A percentile compares a stretch with the other conserved stretches of the same genome.
phyloP scores from a whole-genome alignment of 2,329 filamentous ascomycete genomes.

The Blastomyces silverae region DNA sequence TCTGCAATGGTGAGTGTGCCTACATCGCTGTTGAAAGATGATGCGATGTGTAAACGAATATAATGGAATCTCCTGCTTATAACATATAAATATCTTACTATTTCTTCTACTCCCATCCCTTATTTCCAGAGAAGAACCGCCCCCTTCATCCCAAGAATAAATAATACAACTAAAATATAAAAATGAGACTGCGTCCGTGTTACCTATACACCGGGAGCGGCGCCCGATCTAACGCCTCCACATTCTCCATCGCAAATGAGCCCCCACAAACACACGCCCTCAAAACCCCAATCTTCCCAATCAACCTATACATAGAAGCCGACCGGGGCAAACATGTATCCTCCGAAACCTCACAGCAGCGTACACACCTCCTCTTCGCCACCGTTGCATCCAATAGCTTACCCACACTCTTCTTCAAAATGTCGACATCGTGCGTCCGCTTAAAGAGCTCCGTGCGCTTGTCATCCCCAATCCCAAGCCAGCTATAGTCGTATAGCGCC shows the following conservation, averaged over 20 bases:
- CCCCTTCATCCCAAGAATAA: neutral
- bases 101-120: neutral
- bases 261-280: constrained; percentile 39
- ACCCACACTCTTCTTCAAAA: constrained; percentile 45
- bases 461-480: constrained; percentile 61
- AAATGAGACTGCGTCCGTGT: neutral
- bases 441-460: constrained; percentile 53
- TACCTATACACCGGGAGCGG: neutral
- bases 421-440: constrained; percentile 53
- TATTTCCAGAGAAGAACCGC: neutral
- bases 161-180: neutral
- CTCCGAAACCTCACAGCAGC: constrained; percentile 61
- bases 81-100: neutral
- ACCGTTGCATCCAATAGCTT: constrained; percentile 9
- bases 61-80: neutral
- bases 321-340: constrained; percentile 45
- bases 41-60: too few relatives aligned
- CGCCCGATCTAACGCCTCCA: neutral
- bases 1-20: neutral
- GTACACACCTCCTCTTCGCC: constrained; percentile 48
- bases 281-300: constrained; percentile 34
- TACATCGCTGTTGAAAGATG: neutral
- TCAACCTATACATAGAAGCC: constrained; percentile 33
- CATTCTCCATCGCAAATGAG: constrained; percentile 35
- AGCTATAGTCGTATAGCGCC: constrained; percentile 64